These are phyloP conservation scores for Casuarina equisetifolia DNA, from an alignment of 306 rosid genomes.

Conservation along the genomic window DNA sequence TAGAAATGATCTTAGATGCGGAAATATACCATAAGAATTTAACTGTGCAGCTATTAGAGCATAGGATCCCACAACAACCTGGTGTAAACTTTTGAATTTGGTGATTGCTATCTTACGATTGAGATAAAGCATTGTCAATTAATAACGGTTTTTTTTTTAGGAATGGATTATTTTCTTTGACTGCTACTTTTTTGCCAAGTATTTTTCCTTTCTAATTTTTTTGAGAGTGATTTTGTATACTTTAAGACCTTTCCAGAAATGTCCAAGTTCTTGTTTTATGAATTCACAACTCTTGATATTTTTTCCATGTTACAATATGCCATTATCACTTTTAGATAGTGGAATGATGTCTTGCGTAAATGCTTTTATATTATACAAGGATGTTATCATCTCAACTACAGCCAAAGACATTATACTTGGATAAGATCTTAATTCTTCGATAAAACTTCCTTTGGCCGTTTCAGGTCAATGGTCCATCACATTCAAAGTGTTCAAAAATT, in stretches of 20 bases:
- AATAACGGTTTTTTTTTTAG: neutral
- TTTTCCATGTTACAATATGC: too few species aligned
- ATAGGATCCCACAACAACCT: neutral
- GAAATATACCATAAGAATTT: neutral
- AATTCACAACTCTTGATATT: neutral
- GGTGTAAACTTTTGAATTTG: neutral
- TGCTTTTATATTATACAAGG: neutral
- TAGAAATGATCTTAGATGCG: neutral
- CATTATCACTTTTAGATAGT: neutral
- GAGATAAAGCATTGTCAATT: neutral
- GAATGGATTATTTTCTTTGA: neutral
- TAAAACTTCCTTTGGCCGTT: conserved; percentile 17
- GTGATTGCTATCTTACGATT: conserved; percentile 3
- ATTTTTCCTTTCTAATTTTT: neutral
- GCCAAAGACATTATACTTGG: neutral
- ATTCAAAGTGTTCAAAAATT: conserved; percentile 50
- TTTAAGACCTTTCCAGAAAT: neutral
- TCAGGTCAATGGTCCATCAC: conserved; percentile 48
- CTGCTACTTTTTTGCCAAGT: neutral
- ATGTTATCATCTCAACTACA: neutral
- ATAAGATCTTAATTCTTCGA: conserved; percentile 6
- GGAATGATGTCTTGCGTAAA: neutral
- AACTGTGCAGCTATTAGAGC: neutral
- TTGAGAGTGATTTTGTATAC: neutral
- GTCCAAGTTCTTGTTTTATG: neutral